Evolutionary conservation across 2,329 filamentous ascomycete species (phyloP), one percentile per base, ranked within the genome.

Genomic region (Hypoxylon sp.): DNA sequence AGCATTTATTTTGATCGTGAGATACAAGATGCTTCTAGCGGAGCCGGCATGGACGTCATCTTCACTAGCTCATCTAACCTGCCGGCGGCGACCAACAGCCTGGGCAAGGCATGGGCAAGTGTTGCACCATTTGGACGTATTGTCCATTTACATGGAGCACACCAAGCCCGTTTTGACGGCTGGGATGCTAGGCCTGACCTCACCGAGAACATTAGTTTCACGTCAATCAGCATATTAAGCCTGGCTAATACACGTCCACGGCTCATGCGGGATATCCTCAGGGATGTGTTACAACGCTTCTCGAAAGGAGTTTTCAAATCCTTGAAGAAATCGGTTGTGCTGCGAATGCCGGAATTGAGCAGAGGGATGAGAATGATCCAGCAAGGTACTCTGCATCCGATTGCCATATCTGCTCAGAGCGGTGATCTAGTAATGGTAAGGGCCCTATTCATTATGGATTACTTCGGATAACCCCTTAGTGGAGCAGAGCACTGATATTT

Each of bases 241-340:
- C 50, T 72, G 17, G 63, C 69, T 37, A 57, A 46, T 33, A 66
- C 69, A 55, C 69, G 67, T 14, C 69, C 66, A 7, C 66, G 61
- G 48, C 55, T 72, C n/a, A 72, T 72, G 61, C 70, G 64, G 27
- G 67, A 70, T 6, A 72, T 72, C 14, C 53, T 70, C n/a, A 65
- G 50, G 51, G 64, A 70, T 5, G 64, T 68, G 11, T 27, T 70
- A 20, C 27, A 61, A 6, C 58, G 30, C 33, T 64, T 70, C 27
- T 68, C 64, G 11, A 57, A 13, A 27, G 63, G 67, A 1, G 42
- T 42, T 25, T 61, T 72, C 2, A 72, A 27, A 51, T 58, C 66
- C n/a, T 42, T 72, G 20, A 72, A 61, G 44, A 72, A 58, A 49
- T n/a, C 37, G 37, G 27, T 70, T 1, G 30, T 40, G 17, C 33